Percentiles rank a stretch among this genome's conserved stretches.
These are phyloP conservation scores for Crotalaria pallida DNA, from an alignment of 306 rosid species.

Conservation along the genomic window DNA sequence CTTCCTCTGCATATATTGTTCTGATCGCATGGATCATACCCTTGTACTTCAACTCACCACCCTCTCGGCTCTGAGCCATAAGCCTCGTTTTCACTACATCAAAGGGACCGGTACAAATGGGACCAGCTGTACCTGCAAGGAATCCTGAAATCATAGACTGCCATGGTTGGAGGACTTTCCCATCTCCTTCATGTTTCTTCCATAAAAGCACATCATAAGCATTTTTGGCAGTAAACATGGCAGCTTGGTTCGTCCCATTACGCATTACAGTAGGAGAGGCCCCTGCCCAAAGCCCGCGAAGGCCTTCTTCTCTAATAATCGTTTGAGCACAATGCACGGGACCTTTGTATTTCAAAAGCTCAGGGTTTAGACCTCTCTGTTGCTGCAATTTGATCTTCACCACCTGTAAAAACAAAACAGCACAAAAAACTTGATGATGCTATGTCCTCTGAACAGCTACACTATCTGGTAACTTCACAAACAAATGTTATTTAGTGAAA, in stretches of 20 bases:
- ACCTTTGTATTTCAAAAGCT: slow-evolving; percentile 86
- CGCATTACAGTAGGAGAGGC: slow-evolving; percentile 96
- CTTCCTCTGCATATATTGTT: slow-evolving; percentile 85
- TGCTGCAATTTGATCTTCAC: slow-evolving; percentile 93
- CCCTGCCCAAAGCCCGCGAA: slow-evolving; percentile 91
- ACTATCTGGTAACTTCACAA: background rate
- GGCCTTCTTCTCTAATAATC: slow-evolving; percentile 74
- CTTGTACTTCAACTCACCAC: slow-evolving; percentile 60
- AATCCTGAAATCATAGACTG: slow-evolving; percentile 96
- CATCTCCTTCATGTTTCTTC: slow-evolving; percentile 96
- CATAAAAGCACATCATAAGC: slow-evolving; percentile 75
- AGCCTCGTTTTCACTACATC: slow-evolving; percentile 94
- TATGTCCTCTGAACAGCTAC: background rate
- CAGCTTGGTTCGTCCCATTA: slow-evolving; percentile 91
- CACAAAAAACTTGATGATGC: slow-evolving; percentile 3
- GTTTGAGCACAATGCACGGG: slow-evolving; percentile 79
- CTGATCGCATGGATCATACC: slow-evolving; percentile 84
- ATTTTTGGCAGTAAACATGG: slow-evolving; percentile 92
- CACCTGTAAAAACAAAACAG: slow-evolving; percentile 46
- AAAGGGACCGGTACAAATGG: slow-evolving; percentile 84
- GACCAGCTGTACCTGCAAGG: slow-evolving; percentile 93
- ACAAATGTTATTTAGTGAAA: background rate
- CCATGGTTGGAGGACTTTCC: slow-evolving; percentile 84
- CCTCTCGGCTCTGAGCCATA: slow-evolving; percentile 77
- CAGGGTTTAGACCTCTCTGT: slow-evolving; percentile 76